A percentile compares a stretch with the other conserved stretches of the same genome.
Conservation (phyloP, 2,329 filamentous ascomycete genomes). For the Colletotrichum somersetense region DNA sequence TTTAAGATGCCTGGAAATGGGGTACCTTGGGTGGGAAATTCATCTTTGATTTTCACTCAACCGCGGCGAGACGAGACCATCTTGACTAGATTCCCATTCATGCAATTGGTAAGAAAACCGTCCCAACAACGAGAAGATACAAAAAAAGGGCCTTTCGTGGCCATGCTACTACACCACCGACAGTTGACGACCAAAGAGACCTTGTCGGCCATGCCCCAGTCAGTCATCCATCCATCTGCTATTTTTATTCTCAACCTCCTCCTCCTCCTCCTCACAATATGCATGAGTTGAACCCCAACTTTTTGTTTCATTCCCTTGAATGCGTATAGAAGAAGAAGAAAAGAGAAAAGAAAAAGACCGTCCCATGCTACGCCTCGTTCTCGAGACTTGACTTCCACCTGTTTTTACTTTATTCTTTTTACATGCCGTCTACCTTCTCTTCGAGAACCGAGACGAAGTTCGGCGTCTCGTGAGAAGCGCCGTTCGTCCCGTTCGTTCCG, state of each 20-base stretch:
- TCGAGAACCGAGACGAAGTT: slow-evolving; percentile 54
- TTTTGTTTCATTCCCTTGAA: slow-evolving; percentile 17
- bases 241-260: not conserved
- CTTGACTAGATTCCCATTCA: not conserved
- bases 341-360: not conserved
- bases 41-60: not conserved
- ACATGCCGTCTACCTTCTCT: slow-evolving; percentile 54
- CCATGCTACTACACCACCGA: not conserved
- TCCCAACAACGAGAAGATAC: not conserved
- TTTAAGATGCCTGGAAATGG: not conserved
- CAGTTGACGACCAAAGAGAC: not conserved
- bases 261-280: not conserved
- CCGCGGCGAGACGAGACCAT: no score
- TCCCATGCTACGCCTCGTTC: not conserved
- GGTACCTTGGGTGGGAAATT: not conserved
- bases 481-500: slow-evolving; percentile 44
- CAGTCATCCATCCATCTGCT: slow-evolving; percentile 3
- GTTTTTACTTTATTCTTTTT: slow-evolving; percentile 38
- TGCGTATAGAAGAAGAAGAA: slow-evolving; percentile 1
- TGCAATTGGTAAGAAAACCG: not conserved
- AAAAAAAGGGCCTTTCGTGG: not conserved
- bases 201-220: not conserved
- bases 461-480: slow-evolving; percentile 44
- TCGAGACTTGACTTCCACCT: not conserved
- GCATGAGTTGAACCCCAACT: slow-evolving; percentile 6